Base-by-base conservation (phyloP, 495 filamentous ascomycete genomes). In the Penicillium diatomitis region DNA sequence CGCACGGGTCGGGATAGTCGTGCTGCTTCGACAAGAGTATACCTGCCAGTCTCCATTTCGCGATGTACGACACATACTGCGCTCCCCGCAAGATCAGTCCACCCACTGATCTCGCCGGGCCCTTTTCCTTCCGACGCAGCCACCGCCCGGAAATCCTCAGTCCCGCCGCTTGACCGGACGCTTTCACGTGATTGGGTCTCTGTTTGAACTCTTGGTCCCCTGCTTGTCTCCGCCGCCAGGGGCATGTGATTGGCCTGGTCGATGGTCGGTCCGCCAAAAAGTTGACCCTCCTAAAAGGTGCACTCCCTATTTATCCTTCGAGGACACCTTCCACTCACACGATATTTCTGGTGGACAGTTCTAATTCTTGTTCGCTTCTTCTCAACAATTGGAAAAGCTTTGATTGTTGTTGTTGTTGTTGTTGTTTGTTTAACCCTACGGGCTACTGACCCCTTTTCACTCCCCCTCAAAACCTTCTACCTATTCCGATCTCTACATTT, bases 361-460 rank as follows among this genome's bases (percentile, higher is more conserved):
- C 20, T 34, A 10, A 29, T 41, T 38, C 39, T 10, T 42, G 33
- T 49, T 41, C 39, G 32, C 40, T 38, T 41, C 47, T 49, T 35
- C 40, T 11, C 45, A 62, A 54, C 59, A 55, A 53, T 43, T 45
- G 50, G 51, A 6, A n/a, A 12, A 8, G 4, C 29, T 38, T 34
- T 39, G 36, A 44, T 49, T 49, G 39, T 32, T 44, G 28, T 50
- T 34, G 34, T 20, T 46, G 37, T 49, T 49, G 39, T 32, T 44
- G 28, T 50, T 34, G 34, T 20, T 46, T 44, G 32, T 44, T 44
- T 34, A 32, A 29, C 20, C 40, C 12, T 32, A 47, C 45, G 29
- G 35, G 20, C 45, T 34, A 10, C 33, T 49, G 54, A 54, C 57
- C 56, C 55, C 58, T 62, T 60, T 48, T 54, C 49, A 32, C 47